Conservation (phyloP, 2,329 filamentous ascomycete species). For the Monosporascus sp. region DNA sequence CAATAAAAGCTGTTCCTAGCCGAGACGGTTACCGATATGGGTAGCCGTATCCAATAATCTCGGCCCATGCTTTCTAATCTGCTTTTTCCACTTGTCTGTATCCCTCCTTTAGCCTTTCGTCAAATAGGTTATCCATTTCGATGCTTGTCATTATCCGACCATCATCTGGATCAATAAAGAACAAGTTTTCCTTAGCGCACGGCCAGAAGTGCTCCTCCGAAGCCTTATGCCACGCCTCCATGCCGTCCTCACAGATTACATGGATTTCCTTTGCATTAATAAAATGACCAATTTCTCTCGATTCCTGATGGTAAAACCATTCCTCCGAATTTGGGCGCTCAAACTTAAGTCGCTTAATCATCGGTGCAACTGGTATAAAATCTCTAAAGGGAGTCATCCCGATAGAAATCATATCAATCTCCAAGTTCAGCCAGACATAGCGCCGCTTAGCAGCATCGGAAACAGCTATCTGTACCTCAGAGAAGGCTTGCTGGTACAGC, state of each 20-base stretch:
- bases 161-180: conserved; percentile 7
- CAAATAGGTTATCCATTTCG: conserved; percentile 5
- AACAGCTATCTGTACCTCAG: conserved; percentile 4
- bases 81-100: too few relatives aligned
- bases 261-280: conserved; percentile 8
- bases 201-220: conserved; percentile 7
- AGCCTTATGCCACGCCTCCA: conserved; percentile 7
- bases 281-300: background rate
- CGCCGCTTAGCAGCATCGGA: conserved; percentile 2
- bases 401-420: conserved; percentile 14
- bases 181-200: conserved; percentile 6
- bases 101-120: background rate
- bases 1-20: background rate
- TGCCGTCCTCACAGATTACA: conserved; percentile 6
- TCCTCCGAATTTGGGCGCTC: conserved; percentile 8
- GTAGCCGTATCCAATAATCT: too few relatives aligned
- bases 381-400: background rate
- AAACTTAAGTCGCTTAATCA: conserved; percentile 7
- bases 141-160: conserved; percentile 6
- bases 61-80: too few relatives aligned
- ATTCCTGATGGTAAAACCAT: conserved; percentile 5
- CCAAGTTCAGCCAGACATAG: conserved; percentile 15
- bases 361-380: conserved; percentile 5
- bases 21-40: background rate
- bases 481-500: conserved; percentile 9